Conservation (phyloP, 2,329 filamentous ascomycete genomes). For the Volutella citrinella region DNA sequence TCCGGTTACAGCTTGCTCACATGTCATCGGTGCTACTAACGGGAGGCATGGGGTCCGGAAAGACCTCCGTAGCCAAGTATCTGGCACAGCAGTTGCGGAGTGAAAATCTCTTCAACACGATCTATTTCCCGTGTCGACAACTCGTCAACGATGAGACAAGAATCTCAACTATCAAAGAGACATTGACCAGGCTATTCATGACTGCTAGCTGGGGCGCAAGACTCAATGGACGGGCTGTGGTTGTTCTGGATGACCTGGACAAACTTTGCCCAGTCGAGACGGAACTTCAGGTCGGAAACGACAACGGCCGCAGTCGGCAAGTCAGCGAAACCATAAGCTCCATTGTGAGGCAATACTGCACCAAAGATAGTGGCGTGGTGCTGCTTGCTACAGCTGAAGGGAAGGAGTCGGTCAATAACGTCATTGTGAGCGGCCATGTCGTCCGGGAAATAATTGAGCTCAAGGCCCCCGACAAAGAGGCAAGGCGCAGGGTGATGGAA, state of each 20-base stretch:
- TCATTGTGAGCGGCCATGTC: constrained; percentile 87
- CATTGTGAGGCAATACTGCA: constrained; percentile 81
- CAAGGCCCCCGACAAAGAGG: constrained; percentile 91
- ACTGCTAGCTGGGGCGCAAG: constrained; percentile 87
- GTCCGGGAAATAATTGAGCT: constrained; percentile 87
- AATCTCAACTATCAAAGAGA: constrained; percentile 88
- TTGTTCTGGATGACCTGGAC: constrained; percentile 91
- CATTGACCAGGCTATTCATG: constrained; percentile 78
- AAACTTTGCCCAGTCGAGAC: constrained; percentile 91
- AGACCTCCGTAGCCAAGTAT: constrained; percentile 75
- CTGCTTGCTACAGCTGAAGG: constrained; percentile 87
- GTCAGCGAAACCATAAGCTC: constrained; percentile 85
- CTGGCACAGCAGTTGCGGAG: constrained; percentile 71
- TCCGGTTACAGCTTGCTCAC: constrained; percentile 74
- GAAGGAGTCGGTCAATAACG: constrained; percentile 88
- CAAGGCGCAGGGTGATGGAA: constrained; percentile 78
- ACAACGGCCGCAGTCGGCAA: constrained; percentile 89
- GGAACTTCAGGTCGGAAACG: constrained; percentile 87
- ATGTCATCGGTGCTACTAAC: constrained; percentile 87
- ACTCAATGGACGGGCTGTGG: constrained; percentile 76
- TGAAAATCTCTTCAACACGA: constrained; percentile 74
- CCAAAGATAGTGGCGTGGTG: constrained; percentile 75
- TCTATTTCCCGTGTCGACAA: constrained; percentile 83
- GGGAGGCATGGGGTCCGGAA: constrained; percentile 85
- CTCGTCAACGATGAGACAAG: constrained; percentile 88